Base-by-base conservation (phyloP, 106 monocot species). In the Dendrobium catenatum region DNA sequence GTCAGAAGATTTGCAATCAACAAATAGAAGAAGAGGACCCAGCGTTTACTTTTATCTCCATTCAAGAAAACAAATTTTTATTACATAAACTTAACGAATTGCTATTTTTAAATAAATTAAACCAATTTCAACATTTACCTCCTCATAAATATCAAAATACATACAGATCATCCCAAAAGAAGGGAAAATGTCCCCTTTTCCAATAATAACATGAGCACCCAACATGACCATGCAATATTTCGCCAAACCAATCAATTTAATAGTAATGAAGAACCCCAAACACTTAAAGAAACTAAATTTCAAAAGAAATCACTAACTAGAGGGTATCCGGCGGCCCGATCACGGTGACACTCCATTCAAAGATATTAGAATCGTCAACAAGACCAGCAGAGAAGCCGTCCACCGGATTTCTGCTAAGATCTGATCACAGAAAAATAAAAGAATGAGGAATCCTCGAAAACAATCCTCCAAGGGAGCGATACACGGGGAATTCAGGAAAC, bases 371-470 rank as follows among this genome's bases (percentile, higher is more conserved):
- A 72, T 93, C 93, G 55, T 89, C 89, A 2, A 91, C 89, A n/a
- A 93, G 77, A 24, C 93, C 91, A 24, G 93, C 93, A 1, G 93
- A 93, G 91, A 93, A 93, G 6, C 93, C 93, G 33, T 91, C 93
- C 37, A 91, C 91, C 9, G 93, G 93, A 54, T 84, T 84, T 82
- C 86, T 93, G 55, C 61, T 83, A 9, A 89, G 87, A 86, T 89
- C 89, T 89, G 77, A 82, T 67, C 83, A 76, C 55, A 55, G 5
- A 64, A 51, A 22, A 18, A 76, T 13, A 76, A 47, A 26, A 22
- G 4, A 48, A 76, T 49, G 9, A 9, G 13, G 4, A 76, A 76
- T 49, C 76, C 0, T 42, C 26, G 11, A 6, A 22, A 6, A 26
- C 6, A 16, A 0, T 47, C 74, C 19, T 42, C 24, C 49, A 4